A percentile compares a stretch with the other conserved stretches of the same genome.
Evolutionary conservation across 1,284 basidiomycete genomes (phyloP).

Genomic region (Rhodofomes roseus): DNA sequence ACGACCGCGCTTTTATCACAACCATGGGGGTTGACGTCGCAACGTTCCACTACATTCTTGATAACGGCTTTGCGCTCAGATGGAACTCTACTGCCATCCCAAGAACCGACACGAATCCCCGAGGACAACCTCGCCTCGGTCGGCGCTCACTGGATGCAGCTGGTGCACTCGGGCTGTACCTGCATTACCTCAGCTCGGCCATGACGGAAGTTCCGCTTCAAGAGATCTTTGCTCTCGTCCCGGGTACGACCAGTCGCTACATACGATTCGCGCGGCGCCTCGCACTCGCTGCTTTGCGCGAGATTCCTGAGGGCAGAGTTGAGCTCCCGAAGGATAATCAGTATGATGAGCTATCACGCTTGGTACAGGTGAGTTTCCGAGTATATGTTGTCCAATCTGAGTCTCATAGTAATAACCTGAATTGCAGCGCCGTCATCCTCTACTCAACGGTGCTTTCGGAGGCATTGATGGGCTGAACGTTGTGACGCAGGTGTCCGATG

Average conservation of each 20-base stretch:
- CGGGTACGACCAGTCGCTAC: constrained; percentile 29
- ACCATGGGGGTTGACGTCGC: constrained; percentile 43
- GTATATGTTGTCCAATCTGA: constrained; percentile 18
- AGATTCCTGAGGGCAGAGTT: background rate
- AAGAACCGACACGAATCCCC: constrained; percentile 24
- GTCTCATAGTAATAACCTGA: background rate
- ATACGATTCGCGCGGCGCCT: constrained; percentile 12
- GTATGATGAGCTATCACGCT: constrained; percentile 15
- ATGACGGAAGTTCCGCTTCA: constrained; percentile 35
- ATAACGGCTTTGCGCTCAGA: constrained; percentile 27
- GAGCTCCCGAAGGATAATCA: constrained; percentile 32
- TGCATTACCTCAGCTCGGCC: constrained; percentile 42
- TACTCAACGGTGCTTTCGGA: constrained; percentile 38
- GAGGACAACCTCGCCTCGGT: constrained; percentile 27
- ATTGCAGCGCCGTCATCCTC: constrained; percentile 28
- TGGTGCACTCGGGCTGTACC: constrained; percentile 41
- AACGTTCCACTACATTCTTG: constrained; percentile 36
- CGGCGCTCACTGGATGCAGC: constrained; percentile 40
- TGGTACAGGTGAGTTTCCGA: background rate
- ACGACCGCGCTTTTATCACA: constrained; percentile 42
- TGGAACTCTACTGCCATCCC: constrained; percentile 38
- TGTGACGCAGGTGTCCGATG: constrained; percentile 17
- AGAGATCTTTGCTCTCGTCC: constrained; percentile 35
- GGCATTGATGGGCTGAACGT: constrained; percentile 28
- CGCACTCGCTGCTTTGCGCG: constrained; percentile 31